Base-by-base conservation (phyloP, 164 flowering plant genomes). In the Stephania yunnanensis region DNA sequence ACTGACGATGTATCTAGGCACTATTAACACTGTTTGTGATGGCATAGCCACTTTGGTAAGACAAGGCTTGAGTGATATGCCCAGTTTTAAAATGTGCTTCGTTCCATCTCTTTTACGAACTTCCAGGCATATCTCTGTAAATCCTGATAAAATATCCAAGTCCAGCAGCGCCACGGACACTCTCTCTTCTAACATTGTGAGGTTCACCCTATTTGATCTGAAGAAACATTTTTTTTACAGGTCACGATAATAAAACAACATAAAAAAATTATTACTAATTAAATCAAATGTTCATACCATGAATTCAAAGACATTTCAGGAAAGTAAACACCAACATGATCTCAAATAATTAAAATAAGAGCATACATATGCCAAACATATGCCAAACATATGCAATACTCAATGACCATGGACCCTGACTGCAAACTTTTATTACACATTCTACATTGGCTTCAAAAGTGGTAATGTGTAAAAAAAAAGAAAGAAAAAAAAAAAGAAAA, bases 61-160 rank as follows among this genome's bases (percentile, higher is more conserved):
- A 73, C 82, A 78, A 46, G 93, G 89, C 65, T 85, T 89, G 68
- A 86, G 65, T 71, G 98, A 87, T 61, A 93, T 84, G n/a, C 98
- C 96, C 78, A 95, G 74, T 82, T 83, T 92, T 71, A 75, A 75
- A 66, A 87, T 61, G 74, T 74, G 82, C 45, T 80, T 86, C 50
- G 81, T 55, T 69, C 88, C 91, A 58, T 78, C 78, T 61, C 44
- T 80, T 69, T 85, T 83, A 66, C 85, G 80, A 58, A 76, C 68
- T 81, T 84, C 88, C 76, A 92, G 79, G 78, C 87, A 81, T 72
- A 93, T 68, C 82, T 93, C 99, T 72, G 97, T 80, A 75, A 88
- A 89, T 68, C 97, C 95, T 55, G 99, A 92, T 74, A 95, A 69
- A 70, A 86, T 82, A 89, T 90, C 98, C 84, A 95, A 81, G 79